A percentile compares a stretch with the other conserved stretches of the same genome.
Conservation (phyloP, 805 yeast genomes). For the Suhomyces emberorum region DNA sequence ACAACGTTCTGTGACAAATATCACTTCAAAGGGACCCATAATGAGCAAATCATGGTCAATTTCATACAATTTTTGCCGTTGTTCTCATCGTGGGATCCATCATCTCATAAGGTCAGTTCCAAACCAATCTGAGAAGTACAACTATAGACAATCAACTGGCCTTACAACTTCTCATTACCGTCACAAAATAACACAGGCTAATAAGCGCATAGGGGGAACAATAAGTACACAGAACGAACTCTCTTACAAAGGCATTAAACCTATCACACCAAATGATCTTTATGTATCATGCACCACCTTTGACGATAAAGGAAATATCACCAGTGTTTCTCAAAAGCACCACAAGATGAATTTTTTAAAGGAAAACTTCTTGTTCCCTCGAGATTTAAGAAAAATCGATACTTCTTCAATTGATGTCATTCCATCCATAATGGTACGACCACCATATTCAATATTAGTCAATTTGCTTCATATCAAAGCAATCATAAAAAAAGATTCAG, state of each 20-base stretch:
- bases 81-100: too few relatives aligned
- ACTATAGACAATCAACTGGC: too few relatives aligned
- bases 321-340: slow-evolving; percentile 66
- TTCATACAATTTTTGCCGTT: too few relatives aligned
- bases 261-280: slow-evolving; percentile 41
- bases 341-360: slow-evolving; percentile 68
- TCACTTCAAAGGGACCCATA: too few relatives aligned
- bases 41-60: too few relatives aligned
- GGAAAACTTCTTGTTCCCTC: slow-evolving; percentile 72
- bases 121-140: too few relatives aligned
- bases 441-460: slow-evolving; percentile 69
- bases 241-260: slow-evolving; percentile 6
- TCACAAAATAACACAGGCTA: too few relatives aligned
- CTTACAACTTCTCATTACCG: too few relatives aligned
- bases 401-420: slow-evolving; percentile 72
- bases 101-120: too few relatives aligned
- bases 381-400: slow-evolving; percentile 86
- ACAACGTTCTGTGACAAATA: too few relatives aligned
- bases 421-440: slow-evolving; percentile 81
- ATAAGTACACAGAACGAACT: too few relatives aligned
- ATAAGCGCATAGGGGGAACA: too few relatives aligned
- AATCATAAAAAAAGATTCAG: slow-evolving; percentile 72
- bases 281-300: slow-evolving; percentile 79
- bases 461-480: slow-evolving; percentile 89
- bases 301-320: slow-evolving; percentile 64